Base-by-base conservation (phyloP, 805 yeast species). In the Yamadazyma philogaea region DNA sequence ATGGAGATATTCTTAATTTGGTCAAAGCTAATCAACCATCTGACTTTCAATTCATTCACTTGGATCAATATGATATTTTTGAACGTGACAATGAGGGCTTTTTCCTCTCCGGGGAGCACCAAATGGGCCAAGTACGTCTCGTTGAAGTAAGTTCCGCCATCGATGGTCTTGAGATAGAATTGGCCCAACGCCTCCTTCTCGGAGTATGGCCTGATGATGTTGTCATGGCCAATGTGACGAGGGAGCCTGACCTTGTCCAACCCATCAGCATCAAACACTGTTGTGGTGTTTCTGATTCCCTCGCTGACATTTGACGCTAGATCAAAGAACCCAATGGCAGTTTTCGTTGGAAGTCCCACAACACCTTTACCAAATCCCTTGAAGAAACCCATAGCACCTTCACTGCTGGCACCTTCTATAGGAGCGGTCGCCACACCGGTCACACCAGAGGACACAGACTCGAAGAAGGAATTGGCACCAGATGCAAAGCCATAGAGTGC, bases 341-440 rank as follows among this genome's bases (percentile, higher is more conserved):
- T 87, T 68, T 93, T 93, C 0, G 99, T 90, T 0, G 99, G 99
- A 22, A 95, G 66, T 0, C 99, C 99, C 43, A 93, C 79, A n/a
- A 95, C 57, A 10, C 99, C 99, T 55, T 83, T 86, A 3, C 99
- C 99, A 3, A 93, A 57, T 1, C 99, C 99, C 57, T 82, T 87
- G 66, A 93, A 79, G 60, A 93, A 91, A 0, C 99, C 99, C 3
- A 81, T 69, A 0, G 98, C 81, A 4, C 99, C 99, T 30, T 83
- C 95, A 41, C 78, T 72, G n/a, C 76, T 72, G 0, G 96, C 96
- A 6, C 98, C 99, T 53, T 84, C 84, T 45, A 87, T 75, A 2
- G 99, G 99, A 6, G 91, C 93, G 22, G 81, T 68, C 0, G 98
- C 99, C 30, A 93, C 68, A 1, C 99, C 99, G 1, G 87, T 73